Evolutionary conservation across 2,329 filamentous ascomycete species (phyloP), one percentile per base, ranked within the genome.

Genomic region (Huntiella omanensis): DNA sequence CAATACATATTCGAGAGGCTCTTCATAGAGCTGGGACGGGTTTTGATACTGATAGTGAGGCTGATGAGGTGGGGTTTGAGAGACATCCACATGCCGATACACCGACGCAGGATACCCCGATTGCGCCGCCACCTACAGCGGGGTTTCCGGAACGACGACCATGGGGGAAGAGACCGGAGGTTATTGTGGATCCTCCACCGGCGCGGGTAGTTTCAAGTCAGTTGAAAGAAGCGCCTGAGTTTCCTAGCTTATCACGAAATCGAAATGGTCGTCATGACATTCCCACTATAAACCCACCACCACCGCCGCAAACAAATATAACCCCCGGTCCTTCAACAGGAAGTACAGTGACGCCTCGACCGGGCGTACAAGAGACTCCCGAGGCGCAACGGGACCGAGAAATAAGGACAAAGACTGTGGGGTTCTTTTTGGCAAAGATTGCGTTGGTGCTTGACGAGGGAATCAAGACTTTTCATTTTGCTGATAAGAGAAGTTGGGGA

Each of bases 401-500:
- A 22, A 28, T 63, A 57, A 64, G 59, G 57, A 56, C 60, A 56
- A 67, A 72, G 57, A 70, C 70, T 43, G 70, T 76, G 56, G 73
- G 73, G 55, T 66, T 67, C 52, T 64, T 75, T 55, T 68, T 76
- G 57, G 71, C 71, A 55, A 63, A 63, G 59, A 73, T 75, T 58
- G 73, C 72, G 53, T 69, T 64, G 51, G 62, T 66, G 45, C 57
- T 75, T 53, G 64, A 63, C 55, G 68, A 73, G 52, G 65, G 64
- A 49, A 59, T 74, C 53, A 70, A 69, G 55, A 68, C 68, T 53
- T 60, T 76, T 55, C 64, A 64, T 59, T 65, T 71, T 53, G 66
- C 71, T 54, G 72, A 76, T 58, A 75, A 74, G 59, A 64, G 65
- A 39, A 66, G 69, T 51, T 76, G 73, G 73, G 69, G 67, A 0